Evolutionary conservation across 345 rosid genomes (phyloP).

Genomic region (Ricinus communis): DNA sequence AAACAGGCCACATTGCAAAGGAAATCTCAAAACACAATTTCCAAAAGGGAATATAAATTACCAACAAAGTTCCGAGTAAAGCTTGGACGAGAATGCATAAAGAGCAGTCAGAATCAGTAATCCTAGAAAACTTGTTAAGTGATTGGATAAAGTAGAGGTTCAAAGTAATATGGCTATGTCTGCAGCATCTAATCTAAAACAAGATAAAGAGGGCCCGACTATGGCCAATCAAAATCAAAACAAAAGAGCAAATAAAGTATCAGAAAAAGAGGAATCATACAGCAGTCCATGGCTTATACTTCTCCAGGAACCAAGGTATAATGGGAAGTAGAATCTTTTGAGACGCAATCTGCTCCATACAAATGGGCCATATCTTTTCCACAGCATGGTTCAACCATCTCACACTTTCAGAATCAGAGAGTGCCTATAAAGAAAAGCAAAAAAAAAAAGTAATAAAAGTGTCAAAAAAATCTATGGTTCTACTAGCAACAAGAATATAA

Average conservation of each 20-base stretch:
- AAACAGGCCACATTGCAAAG: not conserved
- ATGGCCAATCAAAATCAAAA: not conserved
- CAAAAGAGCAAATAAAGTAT: not conserved
- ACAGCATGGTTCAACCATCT: slow-evolving; percentile 88
- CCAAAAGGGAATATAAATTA: not conserved
- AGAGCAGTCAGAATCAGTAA: not conserved
- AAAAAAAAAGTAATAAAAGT: not conserved
- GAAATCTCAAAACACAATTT: not conserved
- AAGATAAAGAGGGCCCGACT: too few relatives aligned
- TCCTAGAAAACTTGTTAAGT: too few relatives aligned
- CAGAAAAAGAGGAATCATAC: slow-evolving; percentile 37
- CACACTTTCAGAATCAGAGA: slow-evolving; percentile 82
- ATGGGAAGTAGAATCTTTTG: slow-evolving; percentile 91
- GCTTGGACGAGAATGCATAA: too few relatives aligned
- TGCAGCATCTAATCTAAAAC: too few relatives aligned
- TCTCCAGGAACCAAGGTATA: slow-evolving; percentile 93
- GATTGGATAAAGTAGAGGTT: too few relatives aligned
- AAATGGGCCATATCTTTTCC: slow-evolving; percentile 90
- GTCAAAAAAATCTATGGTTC: too few relatives aligned
- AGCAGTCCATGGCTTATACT: slow-evolving; percentile 97
- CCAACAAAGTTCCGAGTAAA: not conserved
- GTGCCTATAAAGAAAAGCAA: slow-evolving; percentile 42
- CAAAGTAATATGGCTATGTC: too few relatives aligned
- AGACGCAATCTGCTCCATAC: slow-evolving; percentile 86
- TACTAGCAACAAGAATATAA: too few relatives aligned